These are phyloP conservation scores for Amanita muscaria DNA, from an alignment of 768 basidiomycete species.

Conservation along the genomic window DNA sequence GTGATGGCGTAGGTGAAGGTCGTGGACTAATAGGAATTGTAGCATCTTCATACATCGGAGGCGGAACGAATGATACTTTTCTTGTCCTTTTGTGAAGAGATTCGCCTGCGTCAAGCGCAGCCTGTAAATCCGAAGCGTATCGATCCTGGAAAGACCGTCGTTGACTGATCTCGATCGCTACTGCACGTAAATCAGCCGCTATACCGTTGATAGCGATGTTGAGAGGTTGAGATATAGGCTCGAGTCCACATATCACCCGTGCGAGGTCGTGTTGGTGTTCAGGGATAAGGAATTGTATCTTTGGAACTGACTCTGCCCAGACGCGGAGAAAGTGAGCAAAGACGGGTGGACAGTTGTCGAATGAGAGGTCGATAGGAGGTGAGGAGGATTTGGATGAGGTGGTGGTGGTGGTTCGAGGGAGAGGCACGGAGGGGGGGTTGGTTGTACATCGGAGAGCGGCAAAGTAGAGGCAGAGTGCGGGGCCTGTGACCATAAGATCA, in stretches of 20 bases:
- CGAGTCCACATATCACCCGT: conserved; percentile 63
- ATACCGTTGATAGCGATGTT: conserved; percentile 44
- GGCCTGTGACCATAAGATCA: conserved; percentile 84
- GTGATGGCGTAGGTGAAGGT: conserved; percentile 17
- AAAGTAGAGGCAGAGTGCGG: conserved; percentile 79
- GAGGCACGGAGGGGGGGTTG: conserved; percentile 70
- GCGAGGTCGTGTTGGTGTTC: conserved; percentile 78
- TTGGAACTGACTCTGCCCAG: conserved; percentile 60
- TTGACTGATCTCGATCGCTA: conserved; percentile 84
- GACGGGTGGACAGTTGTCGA: conserved; percentile 56
- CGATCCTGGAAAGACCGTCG: conserved; percentile 76
- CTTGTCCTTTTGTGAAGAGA: conserved; percentile 36
- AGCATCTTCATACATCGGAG: conserved; percentile 49
- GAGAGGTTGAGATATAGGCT: conserved; percentile 33
- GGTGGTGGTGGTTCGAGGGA: conserved; percentile 49
- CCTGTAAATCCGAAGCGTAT: conserved; percentile 68
- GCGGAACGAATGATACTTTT: conserved; percentile 50
- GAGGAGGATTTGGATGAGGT: conserved; percentile 2
- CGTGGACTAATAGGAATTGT: neutral
- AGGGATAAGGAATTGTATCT: conserved; percentile 52
- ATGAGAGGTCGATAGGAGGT: conserved; percentile 50
- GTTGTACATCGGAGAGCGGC: conserved; percentile 72
- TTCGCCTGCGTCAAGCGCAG: conserved; percentile 66
- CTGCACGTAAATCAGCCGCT: conserved; percentile 73
- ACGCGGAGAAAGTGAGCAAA: conserved; percentile 65